These are phyloP conservation scores for Hypocrella siamensis DNA, from an alignment of 2,329 filamentous ascomycete species.

Conservation along the genomic window DNA sequence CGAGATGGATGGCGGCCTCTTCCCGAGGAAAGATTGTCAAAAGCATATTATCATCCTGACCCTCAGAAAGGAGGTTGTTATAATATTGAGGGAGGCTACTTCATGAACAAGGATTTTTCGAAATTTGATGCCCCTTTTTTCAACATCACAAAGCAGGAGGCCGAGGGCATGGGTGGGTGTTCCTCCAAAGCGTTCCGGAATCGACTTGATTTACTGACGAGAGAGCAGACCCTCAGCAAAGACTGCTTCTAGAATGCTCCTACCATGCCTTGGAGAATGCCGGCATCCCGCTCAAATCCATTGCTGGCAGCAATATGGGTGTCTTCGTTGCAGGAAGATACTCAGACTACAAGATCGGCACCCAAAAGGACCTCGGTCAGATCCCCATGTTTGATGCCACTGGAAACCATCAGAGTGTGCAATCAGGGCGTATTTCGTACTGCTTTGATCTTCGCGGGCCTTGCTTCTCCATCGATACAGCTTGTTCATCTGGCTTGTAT, in stretches of 20 bases:
- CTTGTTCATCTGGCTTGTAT: conserved; percentile 34
- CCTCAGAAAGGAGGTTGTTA: conserved; percentile 21
- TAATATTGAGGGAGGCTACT: conserved; percentile 20
- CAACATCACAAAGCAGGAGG: conserved; percentile 31
- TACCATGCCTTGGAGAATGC: conserved; percentile 39
- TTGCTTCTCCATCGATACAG: conserved; percentile 35
- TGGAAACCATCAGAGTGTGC: conserved; percentile 32
- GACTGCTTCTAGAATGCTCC: conserved; percentile 33
- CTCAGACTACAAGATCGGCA: conserved; percentile 22
- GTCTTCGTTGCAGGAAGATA: conserved; percentile 27
- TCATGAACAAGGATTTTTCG: conserved; percentile 29
- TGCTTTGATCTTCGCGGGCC: conserved; percentile 39
- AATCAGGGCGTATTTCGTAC: conserved; percentile 38
- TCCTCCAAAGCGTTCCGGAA: neutral
- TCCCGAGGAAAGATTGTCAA: conserved; percentile 1
- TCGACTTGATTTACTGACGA: neutral
- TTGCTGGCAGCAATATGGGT: conserved; percentile 30
- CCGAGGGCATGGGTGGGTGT: conserved; percentile 24
- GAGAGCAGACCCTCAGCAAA: conserved; percentile 31
- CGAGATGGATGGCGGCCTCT: conserved; percentile 2
- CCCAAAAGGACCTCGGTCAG: conserved; percentile 26
- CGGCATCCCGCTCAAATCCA: conserved; percentile 27
- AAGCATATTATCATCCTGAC: conserved; percentile 24
- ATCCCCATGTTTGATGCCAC: conserved; percentile 36
- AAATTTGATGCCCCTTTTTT: conserved; percentile 37